phyloP scores from a whole-genome alignment of 441 rosid species.

The Syzygium malaccense region DNA sequence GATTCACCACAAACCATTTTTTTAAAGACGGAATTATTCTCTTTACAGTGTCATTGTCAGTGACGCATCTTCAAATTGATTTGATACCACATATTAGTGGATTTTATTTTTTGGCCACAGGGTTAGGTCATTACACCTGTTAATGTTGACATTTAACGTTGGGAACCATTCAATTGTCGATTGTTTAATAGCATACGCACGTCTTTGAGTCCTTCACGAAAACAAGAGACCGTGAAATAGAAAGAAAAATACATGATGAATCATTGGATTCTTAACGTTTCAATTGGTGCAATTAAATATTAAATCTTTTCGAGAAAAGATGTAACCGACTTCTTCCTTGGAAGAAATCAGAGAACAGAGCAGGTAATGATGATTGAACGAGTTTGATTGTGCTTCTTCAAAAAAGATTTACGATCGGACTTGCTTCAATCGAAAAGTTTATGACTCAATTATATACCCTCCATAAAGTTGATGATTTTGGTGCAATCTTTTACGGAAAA shows the following conservation, averaged over 20 bases:
- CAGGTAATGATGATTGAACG: not conserved
- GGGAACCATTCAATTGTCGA: not conserved
- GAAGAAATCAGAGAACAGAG: not conserved
- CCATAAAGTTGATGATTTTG: not conserved
- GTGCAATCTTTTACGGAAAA: not conserved
- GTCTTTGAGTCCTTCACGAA: not conserved
- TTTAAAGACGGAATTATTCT: not conserved
- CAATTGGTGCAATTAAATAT: not conserved
- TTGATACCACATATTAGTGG: not conserved
- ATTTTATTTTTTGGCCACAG: not conserved
- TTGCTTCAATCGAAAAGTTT: not conserved
- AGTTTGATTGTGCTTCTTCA: not conserved
- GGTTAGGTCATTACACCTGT: not conserved
- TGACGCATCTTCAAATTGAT: not conserved
- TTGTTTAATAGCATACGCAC: not conserved
- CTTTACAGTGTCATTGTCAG: not conserved
- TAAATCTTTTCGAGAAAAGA: not conserved
- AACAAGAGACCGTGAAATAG: not conserved
- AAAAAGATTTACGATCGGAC: not conserved
- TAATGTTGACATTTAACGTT: not conserved
- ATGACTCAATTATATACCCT: not conserved
- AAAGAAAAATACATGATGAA: not conserved
- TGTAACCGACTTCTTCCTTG: not conserved
- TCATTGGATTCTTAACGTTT: not conserved
- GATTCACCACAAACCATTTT: not conserved